Conservation (phyloP, 805 yeast genomes). For the Ogataea nakhonphanomensis region DNA sequence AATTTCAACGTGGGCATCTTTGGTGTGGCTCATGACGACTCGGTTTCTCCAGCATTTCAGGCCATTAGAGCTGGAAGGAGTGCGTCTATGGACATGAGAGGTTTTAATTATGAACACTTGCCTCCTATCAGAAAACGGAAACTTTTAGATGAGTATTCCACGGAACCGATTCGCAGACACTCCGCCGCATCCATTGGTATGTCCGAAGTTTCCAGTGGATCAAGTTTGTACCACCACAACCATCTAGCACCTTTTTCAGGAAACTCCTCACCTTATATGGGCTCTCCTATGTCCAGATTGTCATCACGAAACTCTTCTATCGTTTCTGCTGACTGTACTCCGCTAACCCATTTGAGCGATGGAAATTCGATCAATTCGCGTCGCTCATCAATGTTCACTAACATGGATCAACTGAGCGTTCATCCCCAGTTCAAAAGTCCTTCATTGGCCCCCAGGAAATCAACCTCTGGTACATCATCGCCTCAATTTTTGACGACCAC, state of each 20-base stretch:
- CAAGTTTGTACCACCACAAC: slow-evolving; percentile 3
- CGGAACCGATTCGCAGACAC: slow-evolving; percentile 29
- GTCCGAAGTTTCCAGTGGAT: neutral
- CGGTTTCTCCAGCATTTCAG: slow-evolving; percentile 16
- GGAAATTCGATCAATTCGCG: slow-evolving; percentile 24
- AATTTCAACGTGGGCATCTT: slow-evolving; percentile 22
- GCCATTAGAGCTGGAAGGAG: slow-evolving; percentile 21
- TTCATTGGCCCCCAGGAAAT: slow-evolving; percentile 24
- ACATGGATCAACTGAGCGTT: slow-evolving; percentile 7
- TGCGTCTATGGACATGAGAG: slow-evolving; percentile 23
- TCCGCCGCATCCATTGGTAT: slow-evolving; percentile 31
- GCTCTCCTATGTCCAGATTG: slow-evolving; percentile 31
- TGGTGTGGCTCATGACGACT: slow-evolving; percentile 5
- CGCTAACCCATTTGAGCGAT: slow-evolving; percentile 26
- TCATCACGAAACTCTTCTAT: slow-evolving; percentile 33
- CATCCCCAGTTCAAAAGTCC: slow-evolving; percentile 21
- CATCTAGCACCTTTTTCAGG: slow-evolving; percentile 13
- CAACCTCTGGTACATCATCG: slow-evolving; percentile 26
- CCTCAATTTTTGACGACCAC: slow-evolving; percentile 19
- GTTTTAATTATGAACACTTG: slow-evolving; percentile 14
- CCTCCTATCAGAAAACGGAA: slow-evolving; percentile 28
- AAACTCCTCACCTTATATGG: slow-evolving; percentile 23
- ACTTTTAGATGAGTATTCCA: slow-evolving; percentile 22
- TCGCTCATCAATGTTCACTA: slow-evolving; percentile 26
- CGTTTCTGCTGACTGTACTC: slow-evolving; percentile 30